Percentiles rank a stretch among this genome's conserved stretches.
These are phyloP conservation scores for Colletotrichum sp. DNA, from an alignment of 2,329 filamentous ascomycete species.

Conservation along the genomic window DNA sequence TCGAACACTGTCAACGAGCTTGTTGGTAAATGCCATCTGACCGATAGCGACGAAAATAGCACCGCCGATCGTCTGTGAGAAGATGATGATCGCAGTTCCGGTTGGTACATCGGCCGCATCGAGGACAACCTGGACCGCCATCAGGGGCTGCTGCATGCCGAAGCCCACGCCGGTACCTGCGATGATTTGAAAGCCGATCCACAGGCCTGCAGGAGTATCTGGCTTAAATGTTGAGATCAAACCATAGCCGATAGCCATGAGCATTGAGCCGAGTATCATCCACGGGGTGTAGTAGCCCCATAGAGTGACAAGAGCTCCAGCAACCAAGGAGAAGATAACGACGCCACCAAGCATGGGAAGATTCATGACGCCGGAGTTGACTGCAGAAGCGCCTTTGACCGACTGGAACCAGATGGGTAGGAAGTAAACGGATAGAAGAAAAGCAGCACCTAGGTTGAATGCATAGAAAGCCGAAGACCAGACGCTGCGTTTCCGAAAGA, in stretches of 20 bases:
- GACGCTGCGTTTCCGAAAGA: slow-evolving; percentile 44
- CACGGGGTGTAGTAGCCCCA: slow-evolving; percentile 51
- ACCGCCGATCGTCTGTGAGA: slow-evolving; percentile 47
- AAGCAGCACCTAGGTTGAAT: slow-evolving; percentile 42
- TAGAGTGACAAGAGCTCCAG: slow-evolving; percentile 38
- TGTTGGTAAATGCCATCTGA: slow-evolving; percentile 56
- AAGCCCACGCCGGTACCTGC: slow-evolving; percentile 47
- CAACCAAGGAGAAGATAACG: slow-evolving; percentile 36
- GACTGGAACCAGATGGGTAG: slow-evolving; percentile 53
- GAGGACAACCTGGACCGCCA: slow-evolving; percentile 51
- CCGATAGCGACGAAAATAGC: slow-evolving; percentile 56
- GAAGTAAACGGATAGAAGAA: slow-evolving; percentile 37
- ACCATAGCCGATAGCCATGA: slow-evolving; percentile 41
- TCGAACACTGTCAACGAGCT: slow-evolving; percentile 42
- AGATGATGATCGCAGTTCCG: slow-evolving; percentile 51
- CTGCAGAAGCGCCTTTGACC: slow-evolving; percentile 42
- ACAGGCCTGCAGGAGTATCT: slow-evolving; percentile 36
- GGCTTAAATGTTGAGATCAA: slow-evolving; percentile 46
- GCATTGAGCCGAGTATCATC: slow-evolving; percentile 40
- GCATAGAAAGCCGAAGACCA: slow-evolving; percentile 36
- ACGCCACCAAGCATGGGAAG: slow-evolving; percentile 43
- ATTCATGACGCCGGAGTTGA: slow-evolving; percentile 44
- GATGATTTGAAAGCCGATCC: slow-evolving; percentile 50
- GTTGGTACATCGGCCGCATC: slow-evolving; percentile 46
- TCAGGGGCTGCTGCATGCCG: slow-evolving; percentile 47